phyloP scores from a whole-genome alignment of 306 rosid genomes.

The Hylodesmum podocarpum region DNA sequence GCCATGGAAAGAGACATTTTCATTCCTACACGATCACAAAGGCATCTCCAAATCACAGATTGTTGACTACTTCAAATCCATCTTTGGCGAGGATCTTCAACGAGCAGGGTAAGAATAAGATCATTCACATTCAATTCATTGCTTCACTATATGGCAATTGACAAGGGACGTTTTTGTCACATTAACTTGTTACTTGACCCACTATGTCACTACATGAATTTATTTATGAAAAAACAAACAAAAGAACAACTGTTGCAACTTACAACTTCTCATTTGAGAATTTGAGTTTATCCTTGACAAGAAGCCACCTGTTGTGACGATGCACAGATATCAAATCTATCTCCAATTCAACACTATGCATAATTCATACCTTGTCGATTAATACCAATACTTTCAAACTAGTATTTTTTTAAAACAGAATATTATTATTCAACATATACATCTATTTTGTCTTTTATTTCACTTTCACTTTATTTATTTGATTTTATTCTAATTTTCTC shows the following conservation, averaged over 20 bases:
- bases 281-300: not conserved
- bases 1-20: constrained; percentile 79
- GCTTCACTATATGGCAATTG: not conserved
- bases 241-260: not conserved
- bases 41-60: constrained; percentile 27
- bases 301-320: not conserved
- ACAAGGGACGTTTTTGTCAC: not conserved
- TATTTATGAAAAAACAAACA: not conserved
- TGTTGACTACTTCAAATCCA: constrained; percentile 55
- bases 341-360: no score
- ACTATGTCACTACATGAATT: not conserved
- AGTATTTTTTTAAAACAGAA: no score
- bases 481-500: no score
- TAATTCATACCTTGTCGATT: no score
- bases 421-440: no score
- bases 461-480: no score
- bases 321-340: not conserved
- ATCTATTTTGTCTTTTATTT: no score
- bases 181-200: constrained; percentile 4
- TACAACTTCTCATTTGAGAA: not conserved
- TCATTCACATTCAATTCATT: not conserved
- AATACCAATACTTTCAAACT: not conserved
- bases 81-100: constrained; percentile 52
- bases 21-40: constrained; percentile 37
- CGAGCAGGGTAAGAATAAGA: constrained; percentile 66